Evolutionary conservation across 2,329 filamentous ascomycete species (phyloP), one percentile per base, ranked within the genome.

Genomic region (Aurifilum marmelostoma): DNA sequence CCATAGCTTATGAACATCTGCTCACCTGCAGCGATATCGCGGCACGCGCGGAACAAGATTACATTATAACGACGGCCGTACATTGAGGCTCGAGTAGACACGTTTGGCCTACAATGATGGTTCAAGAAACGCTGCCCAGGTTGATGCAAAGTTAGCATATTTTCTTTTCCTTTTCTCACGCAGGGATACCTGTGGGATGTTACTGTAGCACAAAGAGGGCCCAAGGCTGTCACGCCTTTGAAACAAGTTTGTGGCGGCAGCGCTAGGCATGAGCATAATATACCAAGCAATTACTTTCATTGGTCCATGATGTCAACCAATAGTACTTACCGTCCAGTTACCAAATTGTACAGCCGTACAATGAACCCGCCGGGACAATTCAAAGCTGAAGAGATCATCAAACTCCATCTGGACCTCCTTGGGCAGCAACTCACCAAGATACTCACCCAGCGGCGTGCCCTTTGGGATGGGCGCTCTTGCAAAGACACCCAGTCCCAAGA

Each of bases 351-450:
- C 5, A 5, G 37, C 37, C 16, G 58, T n/a, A 21, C 58, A 60
- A 1, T 60, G 32, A 41, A 37, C 34, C n/a, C 12, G 5, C 2
- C 21, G 3, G 14, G n/a, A 29, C 11, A 62, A 18, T 11, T 14
- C 21, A 24, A 62, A 62, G 29, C 7, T 9, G 9, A 29, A 62
- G 34, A 62, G 21, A 29, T 43, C 37, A n/a, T n/a, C 37, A 24
- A n/a, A 2, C 12, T 4, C 18, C 1, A 34, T 8, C 14, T 8
- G 2, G 1, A 16, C 2, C 6, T 29, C n/a, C 8, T 18, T 2
- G 24, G 66, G 61, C 21, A 47, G 6, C 16, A 68, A 50, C 16
- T 68, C 61, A 32, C 66, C 66, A 6, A 68, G 7, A 37, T 65
- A 65, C n/a, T 68, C 52, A 29, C 66, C 66, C 14, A 68, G 52